phyloP scores from a whole-genome alignment of 2,329 filamentous ascomycete species.

The Trichothecium sympodiale region DNA sequence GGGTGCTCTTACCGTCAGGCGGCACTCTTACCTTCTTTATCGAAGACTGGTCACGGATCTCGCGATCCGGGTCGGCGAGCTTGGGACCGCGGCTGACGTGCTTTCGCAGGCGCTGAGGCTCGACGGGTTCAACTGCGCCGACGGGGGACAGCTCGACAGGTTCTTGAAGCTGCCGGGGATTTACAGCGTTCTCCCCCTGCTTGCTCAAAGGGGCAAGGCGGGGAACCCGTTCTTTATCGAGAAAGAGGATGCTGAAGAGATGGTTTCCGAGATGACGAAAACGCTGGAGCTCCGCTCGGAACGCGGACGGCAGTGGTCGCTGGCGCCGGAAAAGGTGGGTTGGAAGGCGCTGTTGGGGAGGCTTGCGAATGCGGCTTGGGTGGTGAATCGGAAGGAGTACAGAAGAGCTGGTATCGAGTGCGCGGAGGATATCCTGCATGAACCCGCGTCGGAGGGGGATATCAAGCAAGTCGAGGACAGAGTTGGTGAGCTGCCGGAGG shows the following conservation, averaged over 20 bases:
- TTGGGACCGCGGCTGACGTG: constrained; percentile 1
- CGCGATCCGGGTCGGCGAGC: background rate
- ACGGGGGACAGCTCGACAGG: background rate
- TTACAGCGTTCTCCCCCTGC: background rate
- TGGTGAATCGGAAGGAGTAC: no score
- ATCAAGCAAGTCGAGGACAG: no score
- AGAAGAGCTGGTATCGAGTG: no score
- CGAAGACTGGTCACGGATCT: constrained; percentile 1
- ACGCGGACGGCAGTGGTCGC: no score
- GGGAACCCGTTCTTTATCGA: constrained; percentile 3
- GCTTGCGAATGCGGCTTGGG: no score
- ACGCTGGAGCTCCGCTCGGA: no score
- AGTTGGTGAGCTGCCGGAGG: no score
- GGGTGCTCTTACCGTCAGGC: background rate
- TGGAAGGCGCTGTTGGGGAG: no score
- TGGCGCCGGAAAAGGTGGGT: no score
- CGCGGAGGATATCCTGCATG: no score
- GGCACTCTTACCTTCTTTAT: constrained; percentile 2
- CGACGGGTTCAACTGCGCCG: constrained; percentile 1
- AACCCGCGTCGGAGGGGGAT: no score
- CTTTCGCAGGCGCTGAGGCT: constrained; percentile 1
- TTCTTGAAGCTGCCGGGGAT: background rate
- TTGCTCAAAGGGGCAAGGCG: background rate
- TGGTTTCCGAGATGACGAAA: background rate
- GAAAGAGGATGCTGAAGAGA: background rate